Evolutionary conservation across 1,284 basidiomycete species (phyloP), one percentile per base, ranked within the genome.

Genomic region (Sphaerobolus stellatus): DNA sequence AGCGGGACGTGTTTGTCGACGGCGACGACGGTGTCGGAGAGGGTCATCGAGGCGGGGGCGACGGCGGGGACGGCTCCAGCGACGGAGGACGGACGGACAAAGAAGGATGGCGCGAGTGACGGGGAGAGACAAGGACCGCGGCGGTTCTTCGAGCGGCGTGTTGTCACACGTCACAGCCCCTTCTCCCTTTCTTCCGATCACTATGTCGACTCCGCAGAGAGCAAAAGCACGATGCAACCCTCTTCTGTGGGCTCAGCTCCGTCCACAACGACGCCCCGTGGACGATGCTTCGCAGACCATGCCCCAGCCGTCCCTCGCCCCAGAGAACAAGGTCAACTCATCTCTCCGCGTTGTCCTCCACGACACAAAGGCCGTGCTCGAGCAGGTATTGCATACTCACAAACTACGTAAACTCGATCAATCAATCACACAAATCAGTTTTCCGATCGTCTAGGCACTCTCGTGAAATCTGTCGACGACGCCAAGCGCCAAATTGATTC

Each of bases 291-390:
- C 24, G 20, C 45, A 48, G 30, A 31, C 45, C 18, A 20, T 48
- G 14, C 29, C 45, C 30, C 20, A 27, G 24, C 20, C 41, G 7
- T 46, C 52, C 8, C 31, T 54, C 14, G 33, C 48, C 9, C 52
- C 52, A 14, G 52, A 54, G 45, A 54, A 54, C 46, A 38, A 40
- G 29, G 48, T 34, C 14, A 48, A 46, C 29, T 40, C 52, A 4
- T 54, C 52, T 40, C 30, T 54, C 25, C 52, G 52, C 24, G 46
- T 54, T 20, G 46, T 54, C 24, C 36, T 54, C 22, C 52, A 54
- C 22, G 52, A 54, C 27, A 54, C 52, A 14, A 48, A 54, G 30
- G 29, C 25, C 52, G 27, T 44, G 22, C 31, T 54, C 31, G 52
- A 54, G 41, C 52, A 54, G 51, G 51, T 52, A 16, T 33, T 33